Base-by-base conservation (phyloP, 495 filamentous ascomycete genomes). In the Aspergillus conjunctus region DNA sequence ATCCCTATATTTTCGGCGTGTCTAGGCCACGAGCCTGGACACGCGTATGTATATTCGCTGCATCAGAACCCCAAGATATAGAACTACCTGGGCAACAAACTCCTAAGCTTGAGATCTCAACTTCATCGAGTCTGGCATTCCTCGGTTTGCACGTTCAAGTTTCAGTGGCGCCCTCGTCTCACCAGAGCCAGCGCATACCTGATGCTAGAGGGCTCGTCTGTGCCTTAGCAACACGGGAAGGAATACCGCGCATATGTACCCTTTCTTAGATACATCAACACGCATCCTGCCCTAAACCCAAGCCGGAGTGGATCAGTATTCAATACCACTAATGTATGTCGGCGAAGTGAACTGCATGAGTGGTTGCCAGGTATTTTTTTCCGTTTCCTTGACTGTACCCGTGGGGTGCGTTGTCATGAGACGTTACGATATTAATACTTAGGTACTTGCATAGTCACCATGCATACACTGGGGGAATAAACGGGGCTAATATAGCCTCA, bases 311-410 rank as follows among this genome's bases (percentile, higher is more conserved):
- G 33, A 26, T 34, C 55, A 58, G 37, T 58, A 50, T 22, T 49
- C 55, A 58, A 50, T 58, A 50, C 43, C 43, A 17, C 55, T 58
- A 58, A 58, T 58, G 55, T 51, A 50, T 39, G 55, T 39, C 30
- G 22, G 32, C 49, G 15, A 51, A 10, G 49, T 51, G 7, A 32
- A 41, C 22, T 51, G 49, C 49, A 51, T 51, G 0, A 51, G 22
- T 30, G 7, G 8, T 48, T 48, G n/a, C 12, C 44, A 21, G 10
- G 21, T 11, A 48, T 22, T 43, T 5, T 43, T 43, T 43, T 43
- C 17, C 9, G 7, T 15, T 43, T 43, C 4, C 15, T 17, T 17
- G 17, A 43, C 10, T 43, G 5, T 12, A 43, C 39, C 5, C 26
- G 26, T 26, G 26, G n/a, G 2, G 26, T 26, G 26, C 26, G 26